These are phyloP conservation scores for Neoboletus magnificus DNA, from an alignment of 768 basidiomycete genomes.

Conservation along the genomic window DNA sequence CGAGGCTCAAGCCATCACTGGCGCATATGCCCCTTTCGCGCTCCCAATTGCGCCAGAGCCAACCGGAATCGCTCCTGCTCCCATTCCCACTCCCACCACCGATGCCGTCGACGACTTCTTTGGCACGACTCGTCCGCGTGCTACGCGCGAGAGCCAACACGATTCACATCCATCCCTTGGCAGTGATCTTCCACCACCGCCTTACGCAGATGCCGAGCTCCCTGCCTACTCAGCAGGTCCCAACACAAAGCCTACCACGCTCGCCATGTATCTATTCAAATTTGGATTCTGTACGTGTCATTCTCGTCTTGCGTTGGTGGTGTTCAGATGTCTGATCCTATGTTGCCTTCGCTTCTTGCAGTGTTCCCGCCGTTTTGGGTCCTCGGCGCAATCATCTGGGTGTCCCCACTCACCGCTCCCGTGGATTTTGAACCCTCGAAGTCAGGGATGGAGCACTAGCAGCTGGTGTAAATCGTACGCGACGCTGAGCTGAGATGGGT, in stretches of 20 bases:
- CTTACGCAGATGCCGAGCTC: slow-evolving; percentile 30
- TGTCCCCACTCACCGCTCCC: slow-evolving; percentile 40
- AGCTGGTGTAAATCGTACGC: slow-evolving; percentile 33
- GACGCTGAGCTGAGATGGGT: slow-evolving; percentile 42
- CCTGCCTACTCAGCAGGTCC: slow-evolving; percentile 33
- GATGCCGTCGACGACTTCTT: slow-evolving; percentile 29
- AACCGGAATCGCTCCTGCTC: slow-evolving; percentile 2
- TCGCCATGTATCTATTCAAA: slow-evolving; percentile 48
- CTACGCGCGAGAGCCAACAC: slow-evolving; percentile 33
- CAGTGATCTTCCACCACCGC: slow-evolving; percentile 24
- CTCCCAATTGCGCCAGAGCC: slow-evolving; percentile 8
- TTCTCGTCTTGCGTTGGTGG: neutral
- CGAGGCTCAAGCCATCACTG: slow-evolving; percentile 16
- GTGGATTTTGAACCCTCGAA: slow-evolving; percentile 29
- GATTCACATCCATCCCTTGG: slow-evolving; percentile 12
- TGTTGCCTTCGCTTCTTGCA: slow-evolving; percentile 8
- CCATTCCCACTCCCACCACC: slow-evolving; percentile 1
- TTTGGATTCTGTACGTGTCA: slow-evolving; percentile 45
- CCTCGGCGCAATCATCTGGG: slow-evolving; percentile 38
- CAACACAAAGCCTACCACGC: slow-evolving; percentile 38
- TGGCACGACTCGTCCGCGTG: slow-evolving; percentile 22
- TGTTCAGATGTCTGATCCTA: neutral
- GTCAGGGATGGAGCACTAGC: slow-evolving; percentile 33
- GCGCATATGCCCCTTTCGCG: neutral
- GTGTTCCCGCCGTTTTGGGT: slow-evolving; percentile 53